Base-by-base conservation (phyloP, 164 flowering plant genomes). In the Kalanchoe fedtschenkoi region DNA sequence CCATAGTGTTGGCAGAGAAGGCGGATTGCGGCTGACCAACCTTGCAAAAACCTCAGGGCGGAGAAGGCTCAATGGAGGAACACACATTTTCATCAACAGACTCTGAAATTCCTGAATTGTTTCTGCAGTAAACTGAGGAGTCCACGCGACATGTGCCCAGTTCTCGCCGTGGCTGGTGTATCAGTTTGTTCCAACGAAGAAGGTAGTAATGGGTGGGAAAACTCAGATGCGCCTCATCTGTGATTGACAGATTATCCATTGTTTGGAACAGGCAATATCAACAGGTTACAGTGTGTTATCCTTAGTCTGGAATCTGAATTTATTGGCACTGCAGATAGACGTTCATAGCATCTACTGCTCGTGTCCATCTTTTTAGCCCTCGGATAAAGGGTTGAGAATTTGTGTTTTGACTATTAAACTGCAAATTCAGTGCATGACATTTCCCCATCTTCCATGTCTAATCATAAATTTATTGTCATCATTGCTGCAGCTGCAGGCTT, bases 141-240 rank as follows among this genome's bases (percentile, higher is more conserved):
- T 80, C 83, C 19, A 43, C 35, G 7, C 61, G 77, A 69, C 2
- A 88, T 82, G 54, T 60, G 66, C n/a, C 65, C 78, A 0, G 82
- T 70, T 1, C 81, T 74, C 46, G 72, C 85, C 0, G 77, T 56
- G 0, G 70, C 54, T 32, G 89, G 82, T 33, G 69, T 76, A 63
- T 87, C 88, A 42, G 54, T 78, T 38, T 67, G 84, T 54, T 77
- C 81, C 13, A 66, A 26, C 2, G 84, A 76, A n/a, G 81, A 78
- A n/a, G 80, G 75, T 10, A 87, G 82, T 37, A 82, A 77, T 22
- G 66, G 82, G 76, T 60, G 76, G 61, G 79, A 80, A 66, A 64
- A 54, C 66, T 82, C 83, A 69, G 24, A 78, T 68, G n/a, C 76
- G 62, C 34, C 81, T 61, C 88, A 34, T 75, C 81, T 0, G 69